Conservation (phyloP, 495 filamentous ascomycete species). For the Diplogelasinospora grovesii region DNA sequence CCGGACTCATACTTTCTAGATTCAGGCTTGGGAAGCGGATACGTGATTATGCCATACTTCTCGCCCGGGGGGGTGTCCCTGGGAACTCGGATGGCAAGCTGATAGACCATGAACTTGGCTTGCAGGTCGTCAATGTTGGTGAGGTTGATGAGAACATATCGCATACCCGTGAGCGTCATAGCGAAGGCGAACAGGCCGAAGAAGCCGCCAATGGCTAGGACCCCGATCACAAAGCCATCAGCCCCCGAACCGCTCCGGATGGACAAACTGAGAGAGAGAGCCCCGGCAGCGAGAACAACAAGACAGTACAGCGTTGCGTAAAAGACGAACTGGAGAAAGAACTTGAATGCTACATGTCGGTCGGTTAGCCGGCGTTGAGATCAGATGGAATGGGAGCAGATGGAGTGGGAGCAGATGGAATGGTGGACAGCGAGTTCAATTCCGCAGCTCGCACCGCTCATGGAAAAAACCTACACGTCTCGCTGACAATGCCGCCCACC, state of each 20-base stretch:
- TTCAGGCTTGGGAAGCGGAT: slow-evolving; percentile 28
- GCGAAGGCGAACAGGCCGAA: slow-evolving; percentile 69
- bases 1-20: too few relatives aligned
- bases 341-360: slow-evolving; percentile 66
- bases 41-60: slow-evolving; percentile 33
- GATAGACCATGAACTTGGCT: slow-evolving; percentile 54
- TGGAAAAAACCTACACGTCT: slow-evolving; percentile 54
- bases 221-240: slow-evolving; percentile 33
- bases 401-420: background rate
- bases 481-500: slow-evolving; percentile 85
- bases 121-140: slow-evolving; percentile 78
- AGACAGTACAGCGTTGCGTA: slow-evolving; percentile 64
- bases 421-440: too few relatives aligned
- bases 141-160: slow-evolving; percentile 62
- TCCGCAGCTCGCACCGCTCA: too few relatives aligned
- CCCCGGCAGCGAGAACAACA: slow-evolving; percentile 48
- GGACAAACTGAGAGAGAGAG: slow-evolving; percentile 25
- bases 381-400: background rate
- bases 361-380: too few relatives aligned
- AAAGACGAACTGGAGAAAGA: slow-evolving; percentile 76
- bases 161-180: slow-evolving; percentile 65
- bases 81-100: slow-evolving; percentile 69
- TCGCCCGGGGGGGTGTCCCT: slow-evolving; percentile 35
- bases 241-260: slow-evolving; percentile 14
- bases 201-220: slow-evolving; percentile 44